Evolutionary conservation across 1,284 basidiomycete species (phyloP), one percentile per base, ranked within the genome.

Genomic region (Mycena sp.): DNA sequence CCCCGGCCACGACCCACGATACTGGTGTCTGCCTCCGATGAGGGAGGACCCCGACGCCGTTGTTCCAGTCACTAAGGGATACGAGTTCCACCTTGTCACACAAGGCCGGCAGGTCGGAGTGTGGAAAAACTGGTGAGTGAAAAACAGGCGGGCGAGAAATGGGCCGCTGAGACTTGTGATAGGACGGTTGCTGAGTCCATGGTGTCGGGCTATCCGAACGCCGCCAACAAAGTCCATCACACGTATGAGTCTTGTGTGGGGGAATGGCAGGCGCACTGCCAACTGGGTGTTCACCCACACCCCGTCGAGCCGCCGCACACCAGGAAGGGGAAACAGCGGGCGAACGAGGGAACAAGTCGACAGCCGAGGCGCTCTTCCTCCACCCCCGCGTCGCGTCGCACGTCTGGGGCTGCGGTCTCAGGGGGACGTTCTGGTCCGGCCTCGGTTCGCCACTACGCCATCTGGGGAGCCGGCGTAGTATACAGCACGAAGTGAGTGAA

Each of bases 61-160:
- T 25, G 25, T 25, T 25, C 25, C 25, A 25, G 25, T 25, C 25
- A 25, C 25, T 25, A 25, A 25, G 25, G 38, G 20, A 5, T 63
- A 22, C 37, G 37, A 56, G 20, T 9, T 67, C 18, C 46, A 67
- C 22, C 10, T 67, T 34, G 65, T 67, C 34, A 61, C 46, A 2
- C 56, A 67, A n/a, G 65, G 65, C 5, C 7, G n/a, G 7, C 8
- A 14, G 34, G 57, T 60, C 2, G 65, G 65, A 1, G 18, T 61
- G 1, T 67, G 46, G 46, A 20, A 41, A 0, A 59, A 61, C 8
- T 67, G 65, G 65, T 67, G 16, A 25, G 65, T 22, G 22, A 7
- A 48, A 22, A 9, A 8, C 7, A 22, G 6, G 20, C 22, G n/a
- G 9, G 50, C 9, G 50, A n/a, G 6, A 22, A 22, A 22, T 20